phyloP scores from a whole-genome alignment of 495 filamentous ascomycete species.

The Trichoderma reesei region DNA sequence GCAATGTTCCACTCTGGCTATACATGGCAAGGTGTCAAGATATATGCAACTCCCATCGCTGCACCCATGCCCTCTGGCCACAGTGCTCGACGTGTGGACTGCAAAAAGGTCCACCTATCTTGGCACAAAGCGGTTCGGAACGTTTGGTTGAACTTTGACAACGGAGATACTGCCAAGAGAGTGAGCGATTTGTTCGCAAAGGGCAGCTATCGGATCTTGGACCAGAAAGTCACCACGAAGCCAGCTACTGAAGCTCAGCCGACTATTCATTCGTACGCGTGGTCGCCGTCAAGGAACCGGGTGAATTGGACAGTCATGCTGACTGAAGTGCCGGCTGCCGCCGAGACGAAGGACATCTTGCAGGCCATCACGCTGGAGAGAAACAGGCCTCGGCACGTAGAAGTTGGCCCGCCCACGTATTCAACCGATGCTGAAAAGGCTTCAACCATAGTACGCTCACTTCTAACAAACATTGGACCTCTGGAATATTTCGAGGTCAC shows the following conservation, averaged over 20 bases:
- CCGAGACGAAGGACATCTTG: not conserved
- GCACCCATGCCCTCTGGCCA: slow-evolving; percentile 11
- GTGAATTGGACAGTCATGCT: not conserved
- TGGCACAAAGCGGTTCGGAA: slow-evolving; percentile 18
- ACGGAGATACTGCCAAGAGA: not conserved
- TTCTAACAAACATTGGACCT: slow-evolving; percentile 17
- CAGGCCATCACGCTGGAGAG: not conserved
- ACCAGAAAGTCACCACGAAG: not conserved
- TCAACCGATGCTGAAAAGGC: not conserved
- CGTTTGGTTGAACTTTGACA: slow-evolving; percentile 15
- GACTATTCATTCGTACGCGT: too few species aligned
- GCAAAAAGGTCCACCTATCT: slow-evolving; percentile 17
- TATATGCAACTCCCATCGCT: slow-evolving; percentile 9
- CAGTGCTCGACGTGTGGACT: slow-evolving; percentile 14
- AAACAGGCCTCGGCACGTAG: not conserved
- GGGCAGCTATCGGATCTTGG: not conserved
- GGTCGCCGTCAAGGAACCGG: not conserved
- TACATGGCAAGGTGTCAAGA: not conserved
- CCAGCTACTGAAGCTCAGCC: not conserved
- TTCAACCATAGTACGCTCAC: slow-evolving; percentile 10
- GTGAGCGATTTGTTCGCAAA: not conserved
- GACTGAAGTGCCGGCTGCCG: not conserved
- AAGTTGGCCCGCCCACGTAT: not conserved
- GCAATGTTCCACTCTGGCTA: not conserved
- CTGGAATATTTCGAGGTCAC: slow-evolving; percentile 19